Evolutionary conservation across 108 stramenopile species (phyloP), one percentile per base, ranked within the genome.

Genomic region (Nitzschia palea): DNA sequence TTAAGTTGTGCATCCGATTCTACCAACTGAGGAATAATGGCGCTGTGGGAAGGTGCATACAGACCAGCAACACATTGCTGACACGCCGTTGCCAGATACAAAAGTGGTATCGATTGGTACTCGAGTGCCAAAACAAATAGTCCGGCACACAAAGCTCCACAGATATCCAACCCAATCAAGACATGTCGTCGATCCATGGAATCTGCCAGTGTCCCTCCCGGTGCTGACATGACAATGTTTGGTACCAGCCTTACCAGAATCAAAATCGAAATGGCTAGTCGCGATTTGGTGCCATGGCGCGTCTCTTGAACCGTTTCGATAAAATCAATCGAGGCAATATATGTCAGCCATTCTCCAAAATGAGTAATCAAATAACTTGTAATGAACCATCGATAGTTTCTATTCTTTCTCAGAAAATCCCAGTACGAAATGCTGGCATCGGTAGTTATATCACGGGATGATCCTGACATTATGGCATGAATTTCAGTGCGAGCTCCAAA

Each of bases 181-280:
- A 76, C 53, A 18, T 73, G 64, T 9, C 90, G 72, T 59, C 87
- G 76, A 73, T 91, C 90, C 30, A 43, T 58, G 18, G 62, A 51
- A 79, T 91, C 90, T 1, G 90, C 85, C 10, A 91, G 54, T 17
- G 70, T 75, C 28, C 90, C 90, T 3, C 90, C 90, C 9, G 83
- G 44, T n/a, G 82, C 60, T 12, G 71, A 62, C 36, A 88, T 65
- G 9, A 88, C 14, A 22, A 85, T 74, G 53, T 76, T 81, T n/a
- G 90, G 87, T 2, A 88, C n/a, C 4, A 88, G 61, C 27, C 87
- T 70, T 14, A 86, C 47, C 0, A 83, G 59, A 10, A 91, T 74
- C 33, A 91, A 65, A 29, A 84, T 63, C 15, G 86, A 86, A 30
- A 91, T 76, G 3, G 70, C 55, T 23, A 70, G 80, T 20, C 80